Evolutionary conservation across 805 yeast genomes (phyloP), one percentile per base, ranked within the genome.

Genomic region (Spathaspora gorwiae): DNA sequence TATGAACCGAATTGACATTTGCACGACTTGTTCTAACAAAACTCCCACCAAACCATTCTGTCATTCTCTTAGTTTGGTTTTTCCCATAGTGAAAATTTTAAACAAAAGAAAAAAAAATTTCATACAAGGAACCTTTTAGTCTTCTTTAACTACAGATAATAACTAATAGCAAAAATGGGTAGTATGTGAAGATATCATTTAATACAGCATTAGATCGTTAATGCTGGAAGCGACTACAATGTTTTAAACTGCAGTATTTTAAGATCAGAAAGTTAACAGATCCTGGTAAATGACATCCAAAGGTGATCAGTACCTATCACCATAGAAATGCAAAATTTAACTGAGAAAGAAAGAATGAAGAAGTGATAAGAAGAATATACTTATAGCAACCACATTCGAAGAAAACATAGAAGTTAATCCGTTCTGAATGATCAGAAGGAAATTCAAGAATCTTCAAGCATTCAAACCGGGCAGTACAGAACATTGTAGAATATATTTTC

Each of bases 111-210:
- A 26, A 39, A 39, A 42, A 44, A 30, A 37, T 30, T 11, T 34
- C 27, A 37, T 37, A 24, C 37, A 37, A 39, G 39, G 11, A 37
- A 35, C 40, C 34, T 31, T 43, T 43, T 29, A 15, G 14, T 27
- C 26, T 26, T 24, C 27, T 39, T 39, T 19, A 39, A n/a, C 14
- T 37, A 34, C 53, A 51, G 54, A 58, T 53, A 58, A 33, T 39
- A 39, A 39, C 29, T 32, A 38, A 15, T 39, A 39, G 35, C 69
- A 74, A 80, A 68, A 74, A 82, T 82, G 88, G 75, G 86, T 79
- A 82, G 88, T 82, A 82, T 75, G 88, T 82, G 77, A 62, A 59
- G 51, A 51, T 46, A 41, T 37, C 29, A 14, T 29, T 29, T 29
- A 29, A 11, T 29, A 29, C 12, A 29, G 24, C 32, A 6, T 29